These are phyloP conservation scores for Pseudopithomyces chartarum DNA, from an alignment of 2,329 filamentous ascomycete genomes.

Conservation along the genomic window DNA sequence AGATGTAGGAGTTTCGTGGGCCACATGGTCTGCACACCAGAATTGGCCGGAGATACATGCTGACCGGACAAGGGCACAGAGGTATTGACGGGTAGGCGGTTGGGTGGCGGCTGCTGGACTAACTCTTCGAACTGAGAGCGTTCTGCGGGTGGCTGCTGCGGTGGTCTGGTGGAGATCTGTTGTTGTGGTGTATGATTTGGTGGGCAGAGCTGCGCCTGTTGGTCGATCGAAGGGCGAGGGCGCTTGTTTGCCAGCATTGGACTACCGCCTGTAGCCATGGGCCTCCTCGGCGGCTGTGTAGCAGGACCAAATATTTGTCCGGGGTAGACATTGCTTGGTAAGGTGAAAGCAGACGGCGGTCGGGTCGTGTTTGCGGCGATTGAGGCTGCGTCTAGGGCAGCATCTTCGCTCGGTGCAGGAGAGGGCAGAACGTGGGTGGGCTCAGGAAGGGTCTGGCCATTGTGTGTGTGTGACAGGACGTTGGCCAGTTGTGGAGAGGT, in stretches of 20 bases:
- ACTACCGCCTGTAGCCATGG: background rate
- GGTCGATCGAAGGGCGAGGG: background rate
- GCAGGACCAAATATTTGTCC: slow-evolving; percentile 2
- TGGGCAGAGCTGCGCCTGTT: background rate
- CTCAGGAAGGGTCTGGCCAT: slow-evolving; percentile 3
- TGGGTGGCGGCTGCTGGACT: too few relatives aligned
- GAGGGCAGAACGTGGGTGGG: slow-evolving; percentile 59
- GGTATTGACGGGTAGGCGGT: too few relatives aligned
- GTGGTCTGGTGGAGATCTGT: slow-evolving; percentile 6
- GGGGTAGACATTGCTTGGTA: background rate
- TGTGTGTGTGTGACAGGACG: slow-evolving; percentile 14
- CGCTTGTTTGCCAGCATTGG: slow-evolving; percentile 4
- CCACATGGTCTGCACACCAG: too few relatives aligned
- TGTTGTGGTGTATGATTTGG: too few relatives aligned
- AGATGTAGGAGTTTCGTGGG: too few relatives aligned
- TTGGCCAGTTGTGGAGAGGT: slow-evolving; percentile 43
- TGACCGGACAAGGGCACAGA: too few relatives aligned
- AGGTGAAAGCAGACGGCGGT: background rate
- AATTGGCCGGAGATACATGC: too few relatives aligned
- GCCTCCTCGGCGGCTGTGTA: slow-evolving; percentile 4
- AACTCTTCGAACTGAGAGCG: too few relatives aligned
- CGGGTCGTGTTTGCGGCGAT: background rate
- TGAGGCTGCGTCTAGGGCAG: background rate
- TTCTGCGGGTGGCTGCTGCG: background rate
- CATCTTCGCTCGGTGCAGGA: slow-evolving; percentile 66